These are phyloP conservation scores for Rhodotorula taiwanensis DNA, from an alignment of 768 basidiomycete species.

Conservation along the genomic window DNA sequence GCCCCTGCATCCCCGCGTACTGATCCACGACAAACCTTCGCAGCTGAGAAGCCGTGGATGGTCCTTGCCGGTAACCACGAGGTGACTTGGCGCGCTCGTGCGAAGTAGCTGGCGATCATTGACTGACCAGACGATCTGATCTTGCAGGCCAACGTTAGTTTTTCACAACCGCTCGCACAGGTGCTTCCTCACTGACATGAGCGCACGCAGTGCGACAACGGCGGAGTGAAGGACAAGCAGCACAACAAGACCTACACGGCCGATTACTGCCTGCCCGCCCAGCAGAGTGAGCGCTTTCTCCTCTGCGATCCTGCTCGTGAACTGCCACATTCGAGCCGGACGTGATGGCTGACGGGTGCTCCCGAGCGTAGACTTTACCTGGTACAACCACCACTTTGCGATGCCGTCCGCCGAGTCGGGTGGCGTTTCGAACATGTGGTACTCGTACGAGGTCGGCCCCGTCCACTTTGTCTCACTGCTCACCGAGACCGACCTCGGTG, in stretches of 20 bases:
- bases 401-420: slow-evolving; percentile 36
- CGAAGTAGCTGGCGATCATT: no score
- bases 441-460: slow-evolving; percentile 28
- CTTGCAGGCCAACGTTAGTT: not conserved
- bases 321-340: no score
- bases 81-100: slow-evolving; percentile 31
- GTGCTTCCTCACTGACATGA: not conserved
- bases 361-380: not conserved
- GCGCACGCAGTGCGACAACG: slow-evolving; percentile 23
- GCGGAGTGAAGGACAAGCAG: slow-evolving; percentile 15
- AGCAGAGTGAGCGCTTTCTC: slow-evolving; percentile 2
- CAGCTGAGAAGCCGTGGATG: slow-evolving; percentile 9
- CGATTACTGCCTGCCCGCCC: slow-evolving; percentile 16
- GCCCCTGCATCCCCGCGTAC: slow-evolving; percentile 29
- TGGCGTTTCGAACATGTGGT: slow-evolving; percentile 40
- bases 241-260: slow-evolving; percentile 24
- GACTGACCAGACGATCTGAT: not conserved
- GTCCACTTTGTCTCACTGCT: slow-evolving; percentile 40
- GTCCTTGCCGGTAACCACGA: slow-evolving; percentile 42
- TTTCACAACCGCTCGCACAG: not conserved
- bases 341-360: no score
- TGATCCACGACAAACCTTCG: no score
- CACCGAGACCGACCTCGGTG: slow-evolving; percentile 38
- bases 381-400: not conserved
- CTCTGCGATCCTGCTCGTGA: not conserved